Base-by-base conservation (phyloP, 768 basidiomycete genomes). In the Leccinum ochraceum region DNA sequence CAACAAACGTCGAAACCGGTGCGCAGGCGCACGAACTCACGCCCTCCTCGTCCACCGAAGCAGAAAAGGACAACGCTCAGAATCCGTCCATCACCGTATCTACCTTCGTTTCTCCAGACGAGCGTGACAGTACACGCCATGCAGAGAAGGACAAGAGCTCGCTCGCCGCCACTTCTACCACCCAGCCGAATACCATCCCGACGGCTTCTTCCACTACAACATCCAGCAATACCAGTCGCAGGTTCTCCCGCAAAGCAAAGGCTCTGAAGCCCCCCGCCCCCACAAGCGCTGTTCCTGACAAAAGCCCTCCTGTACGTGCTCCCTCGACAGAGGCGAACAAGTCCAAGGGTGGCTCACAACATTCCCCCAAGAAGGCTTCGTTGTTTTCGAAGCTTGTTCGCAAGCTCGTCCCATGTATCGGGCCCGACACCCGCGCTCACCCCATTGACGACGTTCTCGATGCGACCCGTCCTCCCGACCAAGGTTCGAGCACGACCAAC, bases 351-450 rank as follows among this genome's bases (percentile, higher is more conserved):
- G 69, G 73, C 73, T 75, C 69, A 70, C 75, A 63, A 59, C 68
- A 55, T 68, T 72, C 73, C 57, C 60, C 69, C 69, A 65, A 75
- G 64, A 81, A 81, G 76, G 76, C 80, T 56, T 84, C 86, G 24
- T 81, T 89, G 66, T 73, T 88, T 60, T 80, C 83, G 55, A 84
- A 80, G 70, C 75, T 90, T 59, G 69, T 90, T 55, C 83, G 79
- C 63, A 79, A 82, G 61, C 79, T 90, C 56, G 79, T 90, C 54
- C 89, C 89, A 36, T 91, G 89, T 61, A 75, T 88, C 52, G 78
- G 81, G n/a, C 78, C 84, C 22, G 83, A 80, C 20, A 69, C 76
- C 44, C 75, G 75, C 60, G 66, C 80, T n/a, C 82, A 84, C 59
- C 68, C 71, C 52, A 62, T 81, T 54, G 81, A 85, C 46, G 79